Conservation (phyloP, 495 filamentous ascomycete species). For the Acidiella bohemica region DNA sequence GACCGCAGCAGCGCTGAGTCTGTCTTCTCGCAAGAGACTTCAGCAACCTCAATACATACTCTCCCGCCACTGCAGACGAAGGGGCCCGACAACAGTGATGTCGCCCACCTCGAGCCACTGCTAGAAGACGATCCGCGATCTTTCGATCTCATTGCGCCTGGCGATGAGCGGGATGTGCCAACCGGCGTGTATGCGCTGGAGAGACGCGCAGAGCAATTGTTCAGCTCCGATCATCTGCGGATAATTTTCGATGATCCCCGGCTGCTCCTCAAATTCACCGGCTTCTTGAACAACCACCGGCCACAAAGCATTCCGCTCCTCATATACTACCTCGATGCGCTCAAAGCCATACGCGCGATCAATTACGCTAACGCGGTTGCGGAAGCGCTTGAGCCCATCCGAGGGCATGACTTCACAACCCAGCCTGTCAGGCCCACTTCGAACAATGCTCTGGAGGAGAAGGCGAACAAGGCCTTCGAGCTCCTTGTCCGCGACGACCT, state of each 20-base stretch:
- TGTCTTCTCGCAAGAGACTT: constrained; percentile 27
- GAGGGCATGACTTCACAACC: constrained; percentile 34
- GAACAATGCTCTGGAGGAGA: constrained; percentile 44
- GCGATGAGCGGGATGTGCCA: constrained; percentile 12
- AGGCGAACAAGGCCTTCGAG: constrained; percentile 44
- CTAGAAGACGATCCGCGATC: constrained; percentile 38
- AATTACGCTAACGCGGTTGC: constrained; percentile 53
- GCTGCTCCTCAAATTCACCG: constrained; percentile 49
- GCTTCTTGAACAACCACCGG: constrained; percentile 57
- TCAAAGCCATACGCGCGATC: constrained; percentile 58
- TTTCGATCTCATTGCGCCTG: constrained; percentile 38
- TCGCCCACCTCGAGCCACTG: constrained; percentile 38
- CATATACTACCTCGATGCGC: constrained; percentile 48
- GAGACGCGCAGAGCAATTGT: constrained; percentile 46
- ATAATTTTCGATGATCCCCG: constrained; percentile 47
- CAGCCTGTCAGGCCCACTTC: constrained; percentile 33
- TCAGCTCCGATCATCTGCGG: constrained; percentile 50
- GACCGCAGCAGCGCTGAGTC: constrained; percentile 27
- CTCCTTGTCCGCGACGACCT: constrained; percentile 51
- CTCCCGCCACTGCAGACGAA: constrained; percentile 32
- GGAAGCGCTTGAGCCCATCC: constrained; percentile 37
- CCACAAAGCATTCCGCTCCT: constrained; percentile 56
- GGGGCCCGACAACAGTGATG: constrained; percentile 29
- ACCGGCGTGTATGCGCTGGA: constrained; percentile 40
- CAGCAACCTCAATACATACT: constrained; percentile 25